Evolutionary conservation across 2,329 filamentous ascomycete species (phyloP).

Genomic region (Pyrenochaeta sp.): DNA sequence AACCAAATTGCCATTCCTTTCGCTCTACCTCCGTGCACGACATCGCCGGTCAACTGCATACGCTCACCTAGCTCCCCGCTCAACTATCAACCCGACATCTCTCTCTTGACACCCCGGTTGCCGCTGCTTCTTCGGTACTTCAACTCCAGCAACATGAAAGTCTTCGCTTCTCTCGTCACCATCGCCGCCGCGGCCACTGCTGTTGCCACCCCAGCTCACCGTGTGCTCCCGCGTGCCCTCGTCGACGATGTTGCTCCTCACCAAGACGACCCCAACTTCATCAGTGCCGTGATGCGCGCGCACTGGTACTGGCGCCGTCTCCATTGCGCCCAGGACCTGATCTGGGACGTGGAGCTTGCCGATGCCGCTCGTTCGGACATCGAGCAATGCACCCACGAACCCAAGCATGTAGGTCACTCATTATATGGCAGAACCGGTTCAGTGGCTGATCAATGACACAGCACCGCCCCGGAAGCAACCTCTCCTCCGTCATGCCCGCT

Average conservation of each 20-base stretch:
- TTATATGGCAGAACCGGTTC: background rate
- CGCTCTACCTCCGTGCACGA: conserved; percentile 15
- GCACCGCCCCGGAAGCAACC: conserved; percentile 44
- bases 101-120: conserved; percentile 5
- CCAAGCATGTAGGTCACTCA: conserved; percentile 36
- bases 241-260: conserved; percentile 30
- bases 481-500: conserved; percentile 34
- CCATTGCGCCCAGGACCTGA: conserved; percentile 46
- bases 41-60: conserved; percentile 23
- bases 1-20: conserved; percentile 13
- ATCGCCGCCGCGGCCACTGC: conserved; percentile 30
- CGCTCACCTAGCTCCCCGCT: conserved; percentile 15
- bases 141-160: conserved; percentile 37
- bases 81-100: conserved; percentile 6
- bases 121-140: background rate
- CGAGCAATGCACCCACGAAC: conserved; percentile 29
- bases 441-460: conserved; percentile 16
- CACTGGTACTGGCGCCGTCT: conserved; percentile 47
- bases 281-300: conserved; percentile 41
- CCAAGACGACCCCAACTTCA: conserved; percentile 39
- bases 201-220: conserved; percentile 28
- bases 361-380: conserved; percentile 33
- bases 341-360: conserved; percentile 40
- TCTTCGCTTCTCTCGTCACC: conserved; percentile 23
- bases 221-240: conserved; percentile 22